These are phyloP conservation scores for Backusella tuberculispora DNA, from an alignment of 192 early-diverging fungal species.

Conservation along the genomic window DNA sequence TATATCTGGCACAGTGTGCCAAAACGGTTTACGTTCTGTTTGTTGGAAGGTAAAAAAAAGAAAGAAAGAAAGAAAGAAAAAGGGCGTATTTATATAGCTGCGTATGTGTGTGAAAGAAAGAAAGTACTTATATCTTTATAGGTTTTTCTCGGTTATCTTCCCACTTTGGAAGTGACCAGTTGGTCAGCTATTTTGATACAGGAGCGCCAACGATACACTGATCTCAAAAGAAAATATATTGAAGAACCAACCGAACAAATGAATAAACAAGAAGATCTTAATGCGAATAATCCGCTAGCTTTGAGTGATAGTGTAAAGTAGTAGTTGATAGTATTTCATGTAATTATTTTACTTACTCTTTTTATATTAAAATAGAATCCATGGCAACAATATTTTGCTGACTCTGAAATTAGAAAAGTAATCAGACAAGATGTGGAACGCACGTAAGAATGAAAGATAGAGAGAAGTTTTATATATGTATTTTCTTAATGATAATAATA, in stretches of 20 bases:
- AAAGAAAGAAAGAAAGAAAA: neutral
- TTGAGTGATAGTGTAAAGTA: slow-evolving; percentile 71
- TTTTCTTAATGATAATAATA: neutral
- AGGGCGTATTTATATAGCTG: neutral
- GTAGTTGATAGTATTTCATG: neutral
- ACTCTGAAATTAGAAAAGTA: slow-evolving; percentile 80
- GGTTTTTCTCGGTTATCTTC: slow-evolving; percentile 58
- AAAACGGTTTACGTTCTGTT: slow-evolving; percentile 54
- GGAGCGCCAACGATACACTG: slow-evolving; percentile 69
- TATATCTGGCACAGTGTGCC: slow-evolving; percentile 50
- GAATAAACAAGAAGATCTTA: slow-evolving; percentile 60
- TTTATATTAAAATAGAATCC: slow-evolving; percentile 66
- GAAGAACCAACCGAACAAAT: slow-evolving; percentile 57
- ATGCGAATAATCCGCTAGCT: slow-evolving; percentile 85
- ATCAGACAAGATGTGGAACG: slow-evolving; percentile 92
- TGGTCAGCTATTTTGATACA: slow-evolving; percentile 64
- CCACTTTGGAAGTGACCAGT: slow-evolving; percentile 52
- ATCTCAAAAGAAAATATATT: slow-evolving; percentile 70
- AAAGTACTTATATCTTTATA: slow-evolving; percentile 14
- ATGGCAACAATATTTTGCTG: slow-evolving; percentile 91
- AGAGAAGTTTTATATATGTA: neutral
- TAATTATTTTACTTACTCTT: neutral
- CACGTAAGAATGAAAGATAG: slow-evolving; percentile 59
- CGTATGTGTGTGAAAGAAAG: neutral
- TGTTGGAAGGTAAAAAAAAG: slow-evolving; percentile 59